Base-by-base conservation (phyloP, 768 basidiomycete species). In the Tricholoma matsutake region DNA sequence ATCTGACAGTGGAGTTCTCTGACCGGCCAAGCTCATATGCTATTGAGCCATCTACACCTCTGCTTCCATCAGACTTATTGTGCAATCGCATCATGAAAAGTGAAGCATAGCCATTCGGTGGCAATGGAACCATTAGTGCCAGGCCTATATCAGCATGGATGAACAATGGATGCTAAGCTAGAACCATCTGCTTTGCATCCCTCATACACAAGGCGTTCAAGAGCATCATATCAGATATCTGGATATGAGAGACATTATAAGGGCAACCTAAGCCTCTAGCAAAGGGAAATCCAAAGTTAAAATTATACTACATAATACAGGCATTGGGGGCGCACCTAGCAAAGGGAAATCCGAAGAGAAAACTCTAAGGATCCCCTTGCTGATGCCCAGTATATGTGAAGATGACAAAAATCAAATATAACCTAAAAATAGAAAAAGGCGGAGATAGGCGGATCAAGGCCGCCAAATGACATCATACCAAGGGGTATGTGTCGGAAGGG, bases 11-110 rank as follows among this genome's bases (percentile, higher is more conserved):
- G 61, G 79, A 76, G 66, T 83, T 83, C 82, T 79, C 79, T 11
- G 69, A 7, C 52, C 78, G 68, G 52, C 70, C 72, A 18, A 79
- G 72, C 66, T 84, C 83, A 57, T 80, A 82, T 20, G 72, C 76
- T 59, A 84, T 75, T 7, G 80, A 81, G 20, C 78, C 79, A 61
- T 84, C 83, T 57, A 84, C 45, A n/a, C 83, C 82, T 20, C 81
- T 82, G 1, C 74, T 75, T 7, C 80, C 81, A 65, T 76, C 73
- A n/a, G 75, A 71, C 29, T 71, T 70, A 63, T 83, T 76, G 56
- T 80, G 74, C 6, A n/a, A 80, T 74, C 73, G 78, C 77, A 67
- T 84, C 82, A 65, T 84, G 82, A 63, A 81, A 83, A 32, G 80
- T 77, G 51, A 78, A 70, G 11, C 77, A 75, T 20, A 78, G 61